These are phyloP conservation scores for Dichotomocladium elegans DNA, from an alignment of 371 early-diverging fungal species.

Conservation along the genomic window DNA sequence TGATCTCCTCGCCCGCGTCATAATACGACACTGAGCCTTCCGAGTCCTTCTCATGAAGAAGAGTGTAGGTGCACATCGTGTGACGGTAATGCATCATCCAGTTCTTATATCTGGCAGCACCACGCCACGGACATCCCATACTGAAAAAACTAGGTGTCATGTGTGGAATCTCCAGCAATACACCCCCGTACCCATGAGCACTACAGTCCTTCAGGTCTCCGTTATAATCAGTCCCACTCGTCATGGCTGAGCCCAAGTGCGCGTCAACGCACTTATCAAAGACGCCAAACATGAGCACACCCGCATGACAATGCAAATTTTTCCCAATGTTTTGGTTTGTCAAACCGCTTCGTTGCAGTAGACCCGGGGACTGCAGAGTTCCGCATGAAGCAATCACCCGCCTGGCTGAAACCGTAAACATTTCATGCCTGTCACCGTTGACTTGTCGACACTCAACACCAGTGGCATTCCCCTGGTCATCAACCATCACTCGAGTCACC, in stretches of 20 bases:
- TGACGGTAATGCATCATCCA: constrained; percentile 41
- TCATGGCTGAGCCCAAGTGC: constrained; percentile 58
- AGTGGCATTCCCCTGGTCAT: constrained; percentile 43
- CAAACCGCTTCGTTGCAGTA: constrained; percentile 60
- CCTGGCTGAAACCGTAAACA: constrained; percentile 27
- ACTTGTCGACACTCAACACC: constrained; percentile 56
- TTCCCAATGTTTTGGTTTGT: constrained; percentile 64
- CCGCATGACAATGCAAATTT: constrained; percentile 58
- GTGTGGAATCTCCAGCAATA: constrained; percentile 48
- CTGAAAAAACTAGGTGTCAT: constrained; percentile 41
- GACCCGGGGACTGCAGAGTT: constrained; percentile 59
- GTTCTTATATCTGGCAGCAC: constrained; percentile 45
- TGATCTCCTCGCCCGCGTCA: constrained; percentile 5
- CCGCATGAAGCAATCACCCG: constrained; percentile 63
- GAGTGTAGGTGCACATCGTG: constrained; percentile 40
- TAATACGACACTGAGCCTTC: constrained; percentile 15
- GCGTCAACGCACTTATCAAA: constrained; percentile 47
- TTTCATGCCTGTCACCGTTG: constrained; percentile 3
- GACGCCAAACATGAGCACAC: constrained; percentile 39
- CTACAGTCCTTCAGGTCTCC: constrained; percentile 14
- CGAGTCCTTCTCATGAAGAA: constrained; percentile 65
- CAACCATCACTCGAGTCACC: constrained; percentile 48
- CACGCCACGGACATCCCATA: constrained; percentile 41
- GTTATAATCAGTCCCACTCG: constrained; percentile 7
- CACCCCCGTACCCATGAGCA: constrained; percentile 51